Percentiles rank a stretch among this genome's conserved stretches.
Evolutionary conservation across 2,329 filamentous ascomycete species (phyloP).

Genomic region (Coccinonectria pachysandricola): DNA sequence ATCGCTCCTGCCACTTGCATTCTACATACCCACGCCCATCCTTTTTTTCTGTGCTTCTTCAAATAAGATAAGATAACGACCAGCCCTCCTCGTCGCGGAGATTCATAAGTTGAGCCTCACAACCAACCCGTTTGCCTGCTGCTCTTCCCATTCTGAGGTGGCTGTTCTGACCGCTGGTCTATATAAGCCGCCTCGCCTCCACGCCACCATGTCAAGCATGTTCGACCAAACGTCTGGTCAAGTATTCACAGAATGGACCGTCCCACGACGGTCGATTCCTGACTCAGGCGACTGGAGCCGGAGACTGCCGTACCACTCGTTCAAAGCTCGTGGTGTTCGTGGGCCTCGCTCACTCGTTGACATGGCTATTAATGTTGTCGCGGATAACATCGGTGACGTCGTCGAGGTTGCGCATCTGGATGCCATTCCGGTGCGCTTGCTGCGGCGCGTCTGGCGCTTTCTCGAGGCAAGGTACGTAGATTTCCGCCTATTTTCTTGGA

Average conservation of each 20-base stretch:
- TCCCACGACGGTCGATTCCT: slow-evolving; percentile 18
- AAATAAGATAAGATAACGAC: no score
- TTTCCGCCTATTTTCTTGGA: background rate
- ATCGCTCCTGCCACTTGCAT: no score
- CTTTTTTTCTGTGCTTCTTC: no score
- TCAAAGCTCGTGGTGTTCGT: slow-evolving; percentile 16
- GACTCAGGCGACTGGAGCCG: slow-evolving; percentile 26
- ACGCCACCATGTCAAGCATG: slow-evolving; percentile 14
- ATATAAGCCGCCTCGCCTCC: background rate
- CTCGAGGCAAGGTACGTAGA: slow-evolving; percentile 27
- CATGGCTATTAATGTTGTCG: slow-evolving; percentile 28
- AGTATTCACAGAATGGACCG: slow-evolving; percentile 28
- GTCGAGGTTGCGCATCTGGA: slow-evolving; percentile 23
- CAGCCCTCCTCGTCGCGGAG: no score
- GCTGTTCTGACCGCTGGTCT: background rate
- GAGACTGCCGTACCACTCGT: slow-evolving; percentile 17
- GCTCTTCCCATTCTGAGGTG: no score
- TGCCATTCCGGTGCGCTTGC: slow-evolving; percentile 22
- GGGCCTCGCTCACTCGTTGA: slow-evolving; percentile 29
- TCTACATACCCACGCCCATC: no score
- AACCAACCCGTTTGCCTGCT: no score
- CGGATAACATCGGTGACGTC: slow-evolving; percentile 26
- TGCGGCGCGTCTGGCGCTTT: slow-evolving; percentile 30
- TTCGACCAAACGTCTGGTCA: slow-evolving; percentile 26
- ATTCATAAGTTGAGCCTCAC: no score